Evolutionary conservation across 1,284 basidiomycete genomes (phyloP).

Genomic region (Ganoderma lucidum): DNA sequence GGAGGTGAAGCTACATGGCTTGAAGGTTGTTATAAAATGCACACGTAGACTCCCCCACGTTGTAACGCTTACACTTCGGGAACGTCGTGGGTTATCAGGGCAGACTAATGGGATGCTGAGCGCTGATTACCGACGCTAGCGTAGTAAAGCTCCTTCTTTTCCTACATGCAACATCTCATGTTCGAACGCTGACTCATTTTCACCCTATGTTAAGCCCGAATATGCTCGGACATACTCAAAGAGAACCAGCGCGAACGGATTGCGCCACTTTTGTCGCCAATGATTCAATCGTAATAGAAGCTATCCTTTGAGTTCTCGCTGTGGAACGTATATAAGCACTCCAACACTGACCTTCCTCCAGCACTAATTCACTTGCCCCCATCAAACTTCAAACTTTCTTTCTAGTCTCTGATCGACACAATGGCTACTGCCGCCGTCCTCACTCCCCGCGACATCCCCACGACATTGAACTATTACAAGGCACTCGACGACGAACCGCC

Average conservation of each 20-base stretch:
- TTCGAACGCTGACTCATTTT: not conserved
- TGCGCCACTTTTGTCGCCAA: not conserved
- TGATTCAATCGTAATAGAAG: not conserved
- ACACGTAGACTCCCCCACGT: too few relatives aligned
- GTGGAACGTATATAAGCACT: not conserved
- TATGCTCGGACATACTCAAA: not conserved
- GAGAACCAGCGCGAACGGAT: not conserved
- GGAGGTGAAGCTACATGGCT: too few relatives aligned
- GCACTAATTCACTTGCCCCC: too few relatives aligned
- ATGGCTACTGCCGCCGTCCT: slow-evolving; percentile 43
- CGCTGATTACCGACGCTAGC: not conserved
- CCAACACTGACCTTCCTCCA: not conserved
- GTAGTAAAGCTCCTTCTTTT: not conserved
- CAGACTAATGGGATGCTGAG: not conserved
- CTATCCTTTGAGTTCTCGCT: not conserved
- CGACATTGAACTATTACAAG: slow-evolving; percentile 43
- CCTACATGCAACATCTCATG: not conserved
- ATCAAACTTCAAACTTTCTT: not conserved
- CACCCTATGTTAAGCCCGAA: slow-evolving; percentile 6
- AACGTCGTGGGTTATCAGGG: not conserved
- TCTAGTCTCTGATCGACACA: slow-evolving; percentile 2
- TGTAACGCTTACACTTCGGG: too few relatives aligned
- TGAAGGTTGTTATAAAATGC: too few relatives aligned
- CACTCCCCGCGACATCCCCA: slow-evolving; percentile 41
- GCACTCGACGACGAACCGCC: slow-evolving; percentile 39